These are phyloP conservation scores for Claviceps sorghi DNA, from an alignment of 2,329 filamentous ascomycete species.

Conservation along the genomic window DNA sequence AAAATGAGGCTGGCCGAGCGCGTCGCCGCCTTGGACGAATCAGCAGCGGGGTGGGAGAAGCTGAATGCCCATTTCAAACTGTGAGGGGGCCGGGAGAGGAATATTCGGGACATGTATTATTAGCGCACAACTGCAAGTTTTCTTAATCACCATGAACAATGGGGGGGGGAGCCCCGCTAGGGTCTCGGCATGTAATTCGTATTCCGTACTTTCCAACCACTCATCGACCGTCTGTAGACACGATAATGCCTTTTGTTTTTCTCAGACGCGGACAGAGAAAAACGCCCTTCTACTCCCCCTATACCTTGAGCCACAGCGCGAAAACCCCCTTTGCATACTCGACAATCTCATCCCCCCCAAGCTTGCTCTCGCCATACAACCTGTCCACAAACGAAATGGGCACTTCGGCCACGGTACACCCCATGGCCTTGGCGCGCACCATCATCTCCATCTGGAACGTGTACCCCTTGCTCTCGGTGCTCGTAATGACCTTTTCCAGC, in stretches of 20 bases:
- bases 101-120: too few species aligned
- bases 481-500: conserved; percentile 76
- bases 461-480: conserved; percentile 91
- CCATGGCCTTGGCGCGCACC: conserved; percentile 92
- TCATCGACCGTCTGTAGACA: too few species aligned
- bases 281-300: conserved; percentile 6
- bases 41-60: conserved; percentile 52
- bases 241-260: too few species aligned
- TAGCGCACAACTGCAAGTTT: too few species aligned
- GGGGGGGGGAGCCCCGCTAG: too few species aligned
- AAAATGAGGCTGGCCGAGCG: conserved; percentile 60
- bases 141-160: too few species aligned
- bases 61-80: conserved; percentile 64
- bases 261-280: too few species aligned
- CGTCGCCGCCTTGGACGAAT: conserved; percentile 45
- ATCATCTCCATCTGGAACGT: conserved; percentile 99
- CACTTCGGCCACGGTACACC: conserved; percentile 84
- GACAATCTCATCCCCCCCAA: conserved; percentile 89
- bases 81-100: conserved; percentile 18
- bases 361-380: conserved; percentile 87
- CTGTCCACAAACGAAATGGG: conserved; percentile 94
- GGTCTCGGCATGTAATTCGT: too few species aligned
- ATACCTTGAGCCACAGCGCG: conserved; percentile 65
- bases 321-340: conserved; percentile 85
- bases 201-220: too few species aligned